Base-by-base conservation (phyloP, 139 green algal species). In the Asterochloris sp. region DNA sequence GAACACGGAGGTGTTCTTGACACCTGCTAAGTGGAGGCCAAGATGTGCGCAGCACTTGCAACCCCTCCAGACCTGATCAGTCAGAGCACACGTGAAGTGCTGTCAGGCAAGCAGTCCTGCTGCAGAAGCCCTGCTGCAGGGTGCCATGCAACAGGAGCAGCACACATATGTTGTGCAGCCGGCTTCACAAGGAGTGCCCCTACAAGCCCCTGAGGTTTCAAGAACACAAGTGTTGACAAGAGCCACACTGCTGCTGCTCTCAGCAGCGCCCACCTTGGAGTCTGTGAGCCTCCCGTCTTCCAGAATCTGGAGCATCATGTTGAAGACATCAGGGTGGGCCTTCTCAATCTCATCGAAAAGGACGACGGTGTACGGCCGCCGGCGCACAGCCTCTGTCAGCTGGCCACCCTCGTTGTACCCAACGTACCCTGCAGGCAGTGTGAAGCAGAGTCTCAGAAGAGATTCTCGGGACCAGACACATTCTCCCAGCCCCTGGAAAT, bases 341-440 rank as follows among this genome's bases (percentile, higher is more conserved):
- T 99, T 99, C 90, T 99, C 97, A 84, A 99, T 98, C 93, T 99
- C 97, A 93, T 99, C 97, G 86, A 99, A 99, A 78, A 99, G 92
- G 82, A 99, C 94, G 68, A 99, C 94, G 0, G 97, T 98, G 95
- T 99, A 99, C 11, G 97, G 97, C 74, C 97, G 89, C 66, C 97
- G 87, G 82, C 92, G 86, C 73, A 99, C 97, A 17, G 97, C 97
- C 90, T 99, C 97, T 64, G 97, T 99, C 73, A 99, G 93, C 91
- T 99, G 97, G 19, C 97, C 97, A 74, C 97, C 97, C 92, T 99
- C 97, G 69, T 92, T 92, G 96, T 99, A 99, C 67, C 97, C 97
- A 19, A 99, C 97, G 77, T 99, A 99, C 54, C 97, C 97, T 54
- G 38, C 38, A 54, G 38, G 38, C 38, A 54, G 74, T 63, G 13